A percentile compares a stretch with the other conserved stretches of the same genome.
Conservation (phyloP, 2,329 filamentous ascomycete species). For the Botryotinia calthae region DNA sequence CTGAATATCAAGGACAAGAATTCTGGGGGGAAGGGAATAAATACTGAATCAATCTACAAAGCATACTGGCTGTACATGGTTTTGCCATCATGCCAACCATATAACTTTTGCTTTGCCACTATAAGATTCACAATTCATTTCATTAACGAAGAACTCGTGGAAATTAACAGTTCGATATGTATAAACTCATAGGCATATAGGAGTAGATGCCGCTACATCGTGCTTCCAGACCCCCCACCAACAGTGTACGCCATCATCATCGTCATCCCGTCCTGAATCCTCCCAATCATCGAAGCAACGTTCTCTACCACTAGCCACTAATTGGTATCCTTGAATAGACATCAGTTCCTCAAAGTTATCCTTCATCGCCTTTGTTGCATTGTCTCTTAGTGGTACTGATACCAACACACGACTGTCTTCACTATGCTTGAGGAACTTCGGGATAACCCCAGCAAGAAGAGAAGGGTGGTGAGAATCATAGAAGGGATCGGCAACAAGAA, state of each 20-base stretch:
- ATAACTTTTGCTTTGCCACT: conserved; percentile 1
- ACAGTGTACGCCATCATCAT: conserved; percentile 15
- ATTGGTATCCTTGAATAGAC: not conserved
- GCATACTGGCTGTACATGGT: not conserved
- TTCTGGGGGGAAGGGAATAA: not conserved
- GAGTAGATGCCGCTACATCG: not conserved
- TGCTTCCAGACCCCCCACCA: conserved; percentile 24
- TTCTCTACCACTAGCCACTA: conserved; percentile 6
- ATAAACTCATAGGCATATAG: not conserved
- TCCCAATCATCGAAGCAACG: conserved; percentile 20
- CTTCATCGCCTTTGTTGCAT: conserved; percentile 48
- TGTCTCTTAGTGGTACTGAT: conserved; percentile 77
- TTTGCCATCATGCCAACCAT: conserved; percentile 4
- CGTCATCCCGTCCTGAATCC: conserved; percentile 4
- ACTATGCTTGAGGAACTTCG: conserved; percentile 60
- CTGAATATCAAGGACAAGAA: not conserved
- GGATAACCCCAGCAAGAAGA: conserved; percentile 69
- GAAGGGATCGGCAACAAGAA: conserved; percentile 82
- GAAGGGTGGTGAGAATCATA: conserved; percentile 81
- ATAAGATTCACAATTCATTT: not conserved
- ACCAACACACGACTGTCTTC: conserved; percentile 63
- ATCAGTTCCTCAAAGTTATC: conserved; percentile 9
- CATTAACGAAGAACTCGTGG: not conserved
- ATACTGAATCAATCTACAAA: not conserved
- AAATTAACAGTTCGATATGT: not conserved